phyloP scores from a whole-genome alignment of 2,329 filamentous ascomycete genomes.

The Diaporthe longicolla region DNA sequence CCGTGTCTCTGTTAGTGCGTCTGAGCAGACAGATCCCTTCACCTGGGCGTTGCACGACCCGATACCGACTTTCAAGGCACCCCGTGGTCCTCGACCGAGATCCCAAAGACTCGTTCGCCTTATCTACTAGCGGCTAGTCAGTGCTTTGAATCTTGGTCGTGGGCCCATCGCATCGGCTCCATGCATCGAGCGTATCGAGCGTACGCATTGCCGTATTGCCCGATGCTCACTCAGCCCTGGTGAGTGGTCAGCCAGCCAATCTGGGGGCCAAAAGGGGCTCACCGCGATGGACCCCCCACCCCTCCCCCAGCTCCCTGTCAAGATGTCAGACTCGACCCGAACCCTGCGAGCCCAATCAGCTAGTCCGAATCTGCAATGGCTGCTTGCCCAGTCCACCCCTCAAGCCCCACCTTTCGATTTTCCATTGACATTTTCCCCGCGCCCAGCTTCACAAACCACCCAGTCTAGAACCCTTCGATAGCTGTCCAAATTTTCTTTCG shows the following conservation, averaged over 20 bases:
- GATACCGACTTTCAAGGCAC: conserved; percentile 2
- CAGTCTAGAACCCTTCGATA: conserved; percentile 32
- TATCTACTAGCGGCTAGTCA: conserved; percentile 20
- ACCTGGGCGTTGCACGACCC: conserved; percentile 1
- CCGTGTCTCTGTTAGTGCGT: conserved; percentile 12
- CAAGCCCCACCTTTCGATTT: conserved; percentile 37
- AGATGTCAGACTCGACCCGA: background rate
- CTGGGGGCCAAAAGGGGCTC: background rate
- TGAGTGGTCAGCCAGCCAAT: background rate
- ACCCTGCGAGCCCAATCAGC: conserved; percentile 11
- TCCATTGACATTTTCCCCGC: conserved; percentile 42
- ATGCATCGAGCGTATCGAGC: background rate
- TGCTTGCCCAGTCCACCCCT: conserved; percentile 17
- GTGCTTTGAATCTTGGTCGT: conserved; percentile 4
- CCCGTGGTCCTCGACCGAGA: conserved; percentile 8
- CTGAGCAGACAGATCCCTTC: background rate
- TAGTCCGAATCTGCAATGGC: conserved; percentile 36
- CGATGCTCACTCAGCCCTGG: background rate
- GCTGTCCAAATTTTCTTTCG: conserved; percentile 36
- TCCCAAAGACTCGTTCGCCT: conserved; percentile 17
- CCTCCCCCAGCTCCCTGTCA: background rate
- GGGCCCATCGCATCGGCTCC: background rate
- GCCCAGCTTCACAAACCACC: conserved; percentile 37
- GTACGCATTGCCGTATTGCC: background rate
- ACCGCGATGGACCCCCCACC: background rate